Evolutionary conservation across 1,139 yeast genomes (phyloP).

Genomic region (Kazachstania sp.): DNA sequence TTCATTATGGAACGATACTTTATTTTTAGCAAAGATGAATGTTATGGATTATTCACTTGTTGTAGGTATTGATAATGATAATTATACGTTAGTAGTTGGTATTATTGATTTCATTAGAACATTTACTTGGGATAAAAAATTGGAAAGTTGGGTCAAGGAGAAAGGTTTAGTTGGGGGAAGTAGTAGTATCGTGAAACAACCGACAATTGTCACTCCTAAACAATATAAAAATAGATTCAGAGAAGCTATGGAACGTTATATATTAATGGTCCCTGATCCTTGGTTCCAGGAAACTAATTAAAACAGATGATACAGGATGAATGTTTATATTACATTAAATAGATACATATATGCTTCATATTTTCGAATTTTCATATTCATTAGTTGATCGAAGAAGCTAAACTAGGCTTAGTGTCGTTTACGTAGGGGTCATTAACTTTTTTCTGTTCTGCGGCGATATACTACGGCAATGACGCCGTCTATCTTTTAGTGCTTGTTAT

Average conservation of each 20-base stretch:
- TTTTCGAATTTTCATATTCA: too few species aligned
- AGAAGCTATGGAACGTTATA: constrained; percentile 96
- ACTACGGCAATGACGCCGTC: too few species aligned
- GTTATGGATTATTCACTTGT: constrained; percentile 98
- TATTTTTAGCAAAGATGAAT: constrained; percentile 92
- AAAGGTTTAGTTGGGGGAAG: constrained; percentile 80
- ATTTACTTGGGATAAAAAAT: constrained; percentile 96
- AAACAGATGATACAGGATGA: background rate
- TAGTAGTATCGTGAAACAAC: constrained; percentile 65
- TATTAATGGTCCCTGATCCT: constrained; percentile 87
- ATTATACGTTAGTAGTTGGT: constrained; percentile 72
- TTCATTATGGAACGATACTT: constrained; percentile 88
- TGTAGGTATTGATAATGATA: constrained; percentile 73
- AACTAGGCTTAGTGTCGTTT: too few species aligned
- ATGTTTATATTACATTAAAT: background rate
- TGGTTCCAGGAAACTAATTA: constrained; percentile 44
- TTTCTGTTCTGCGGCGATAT: too few species aligned
- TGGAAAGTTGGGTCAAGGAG: constrained; percentile 98
- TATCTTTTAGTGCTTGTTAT: too few species aligned
- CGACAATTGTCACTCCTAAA: constrained; percentile 94
- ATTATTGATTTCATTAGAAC: constrained; percentile 93
- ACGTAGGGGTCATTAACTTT: too few species aligned
- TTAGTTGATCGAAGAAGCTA: too few species aligned
- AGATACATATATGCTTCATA: background rate
- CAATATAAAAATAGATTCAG: constrained; percentile 90